Evolutionary conservation across 768 basidiomycete genomes (phyloP).

Genomic region (Lactifluus pinguis): DNA sequence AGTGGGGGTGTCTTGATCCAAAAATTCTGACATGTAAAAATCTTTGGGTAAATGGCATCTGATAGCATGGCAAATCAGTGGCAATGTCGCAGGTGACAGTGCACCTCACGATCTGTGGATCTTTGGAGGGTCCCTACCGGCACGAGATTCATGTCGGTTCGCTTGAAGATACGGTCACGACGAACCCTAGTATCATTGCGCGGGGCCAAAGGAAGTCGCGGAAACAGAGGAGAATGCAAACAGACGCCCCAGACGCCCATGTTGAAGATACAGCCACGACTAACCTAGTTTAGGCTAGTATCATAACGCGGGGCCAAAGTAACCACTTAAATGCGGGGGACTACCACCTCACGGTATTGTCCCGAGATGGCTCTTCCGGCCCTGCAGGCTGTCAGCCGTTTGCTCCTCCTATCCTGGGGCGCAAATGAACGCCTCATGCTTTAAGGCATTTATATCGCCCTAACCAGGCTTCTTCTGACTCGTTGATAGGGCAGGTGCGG

Average conservation of each 20-base stretch:
- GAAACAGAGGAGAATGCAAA: slow-evolving; percentile 9
- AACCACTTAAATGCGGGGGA: slow-evolving; percentile 14
- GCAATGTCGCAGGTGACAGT: too few relatives aligned
- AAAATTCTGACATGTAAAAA: too few relatives aligned
- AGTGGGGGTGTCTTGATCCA: too few relatives aligned
- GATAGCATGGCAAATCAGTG: too few relatives aligned
- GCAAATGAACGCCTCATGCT: slow-evolving; percentile 22
- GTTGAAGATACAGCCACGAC: slow-evolving; percentile 15
- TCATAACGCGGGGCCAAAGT: slow-evolving; percentile 11
- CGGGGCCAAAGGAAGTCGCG: slow-evolving; percentile 14
- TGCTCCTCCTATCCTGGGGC: slow-evolving; percentile 19
- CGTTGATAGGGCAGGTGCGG: slow-evolving; percentile 16
- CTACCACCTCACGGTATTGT: slow-evolving; percentile 15
- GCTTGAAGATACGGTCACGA: too few relatives aligned
- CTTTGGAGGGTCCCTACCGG: too few relatives aligned
- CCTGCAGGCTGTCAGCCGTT: slow-evolving; percentile 18
- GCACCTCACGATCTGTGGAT: too few relatives aligned
- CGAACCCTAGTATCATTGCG: slow-evolving; percentile 13
- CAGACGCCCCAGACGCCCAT: slow-evolving; percentile 16
- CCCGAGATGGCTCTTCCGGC: slow-evolving; percentile 14
- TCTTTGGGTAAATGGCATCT: too few relatives aligned
- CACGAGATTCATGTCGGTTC: too few relatives aligned
- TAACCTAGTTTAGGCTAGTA: slow-evolving; percentile 16
- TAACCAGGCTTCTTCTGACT: slow-evolving; percentile 19
- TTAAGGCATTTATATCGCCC: slow-evolving; percentile 18